phyloP scores from a whole-genome alignment of 768 basidiomycete genomes.

The Tylopilus plumbeoviolaceoides region DNA sequence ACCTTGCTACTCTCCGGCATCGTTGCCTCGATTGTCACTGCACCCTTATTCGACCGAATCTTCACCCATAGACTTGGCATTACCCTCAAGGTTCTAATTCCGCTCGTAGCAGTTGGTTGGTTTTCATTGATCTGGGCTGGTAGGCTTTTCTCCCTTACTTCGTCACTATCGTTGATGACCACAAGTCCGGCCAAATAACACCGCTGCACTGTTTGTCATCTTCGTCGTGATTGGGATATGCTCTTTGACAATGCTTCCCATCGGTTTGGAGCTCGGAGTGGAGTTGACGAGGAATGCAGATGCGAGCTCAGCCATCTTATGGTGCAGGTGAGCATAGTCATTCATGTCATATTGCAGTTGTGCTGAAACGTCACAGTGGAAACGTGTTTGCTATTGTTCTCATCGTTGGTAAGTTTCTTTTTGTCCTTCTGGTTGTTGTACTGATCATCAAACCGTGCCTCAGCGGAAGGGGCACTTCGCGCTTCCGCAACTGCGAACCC shows the following conservation, averaged over 20 bases:
- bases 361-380: constrained; percentile 39
- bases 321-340: constrained; percentile 56
- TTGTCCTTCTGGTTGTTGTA: neutral
- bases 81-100: constrained; percentile 56
- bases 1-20: constrained; percentile 68
- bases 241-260: constrained; percentile 68
- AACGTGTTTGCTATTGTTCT: constrained; percentile 67
- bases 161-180: neutral
- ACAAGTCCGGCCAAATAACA: constrained; percentile 61
- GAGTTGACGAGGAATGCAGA: constrained; percentile 81
- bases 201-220: constrained; percentile 57
- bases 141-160: constrained; percentile 28
- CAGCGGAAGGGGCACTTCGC: constrained; percentile 68
- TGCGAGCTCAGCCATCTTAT: constrained; percentile 69
- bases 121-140: constrained; percentile 79
- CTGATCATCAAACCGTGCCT: neutral
- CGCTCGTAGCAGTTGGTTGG: constrained; percentile 61
- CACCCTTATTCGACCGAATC: constrained; percentile 80
- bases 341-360: neutral
- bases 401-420: constrained; percentile 48
- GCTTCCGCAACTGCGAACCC: constrained; percentile 56
- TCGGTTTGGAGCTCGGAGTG: constrained; percentile 72
- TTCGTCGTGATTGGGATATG: constrained; percentile 65
- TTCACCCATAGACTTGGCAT: constrained; percentile 68
- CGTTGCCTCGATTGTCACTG: constrained; percentile 58